These are phyloP conservation scores for Penicillium sp. DNA, from an alignment of 2,329 filamentous ascomycete genomes.

Conservation along the genomic window DNA sequence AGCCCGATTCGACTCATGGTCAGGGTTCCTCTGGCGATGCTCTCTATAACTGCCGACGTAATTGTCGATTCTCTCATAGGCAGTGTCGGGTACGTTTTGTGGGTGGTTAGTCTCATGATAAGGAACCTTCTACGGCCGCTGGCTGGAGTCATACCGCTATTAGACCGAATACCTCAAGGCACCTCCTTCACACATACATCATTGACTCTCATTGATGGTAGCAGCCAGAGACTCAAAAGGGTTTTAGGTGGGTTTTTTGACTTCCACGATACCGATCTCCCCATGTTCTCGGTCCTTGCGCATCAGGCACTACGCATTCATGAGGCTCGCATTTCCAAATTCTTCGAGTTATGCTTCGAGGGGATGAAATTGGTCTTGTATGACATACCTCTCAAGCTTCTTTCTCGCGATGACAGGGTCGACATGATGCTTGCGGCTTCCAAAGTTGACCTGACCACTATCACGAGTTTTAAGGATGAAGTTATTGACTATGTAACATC, in stretches of 20 bases:
- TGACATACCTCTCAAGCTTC: constrained; percentile 33
- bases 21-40: constrained; percentile 66
- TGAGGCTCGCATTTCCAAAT: constrained; percentile 49
- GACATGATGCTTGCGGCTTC: constrained; percentile 21
- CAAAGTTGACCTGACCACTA: constrained; percentile 16
- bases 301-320: constrained; percentile 64
- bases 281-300: constrained; percentile 71
- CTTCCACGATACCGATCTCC: constrained; percentile 58
- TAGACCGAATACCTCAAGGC: constrained; percentile 32
- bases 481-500: constrained; percentile 2
- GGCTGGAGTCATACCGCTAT: constrained; percentile 29
- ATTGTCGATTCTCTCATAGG: constrained; percentile 72
- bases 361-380: constrained; percentile 41
- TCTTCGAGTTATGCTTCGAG: constrained; percentile 39
- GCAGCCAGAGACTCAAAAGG: constrained; percentile 35
- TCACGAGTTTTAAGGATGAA: constrained; percentile 21
- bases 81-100: constrained; percentile 52
- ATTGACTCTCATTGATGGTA: constrained; percentile 40
- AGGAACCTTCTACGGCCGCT: constrained; percentile 32
- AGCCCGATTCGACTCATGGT: constrained; percentile 67
- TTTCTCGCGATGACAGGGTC: constrained; percentile 24
- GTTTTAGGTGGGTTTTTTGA: constrained; percentile 37
- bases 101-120: constrained; percentile 32
- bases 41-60: constrained; percentile 72
- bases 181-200: constrained; percentile 39